Conservation (phyloP, 495 filamentous ascomycete species). For the Thermochaetoides thermophila region DNA sequence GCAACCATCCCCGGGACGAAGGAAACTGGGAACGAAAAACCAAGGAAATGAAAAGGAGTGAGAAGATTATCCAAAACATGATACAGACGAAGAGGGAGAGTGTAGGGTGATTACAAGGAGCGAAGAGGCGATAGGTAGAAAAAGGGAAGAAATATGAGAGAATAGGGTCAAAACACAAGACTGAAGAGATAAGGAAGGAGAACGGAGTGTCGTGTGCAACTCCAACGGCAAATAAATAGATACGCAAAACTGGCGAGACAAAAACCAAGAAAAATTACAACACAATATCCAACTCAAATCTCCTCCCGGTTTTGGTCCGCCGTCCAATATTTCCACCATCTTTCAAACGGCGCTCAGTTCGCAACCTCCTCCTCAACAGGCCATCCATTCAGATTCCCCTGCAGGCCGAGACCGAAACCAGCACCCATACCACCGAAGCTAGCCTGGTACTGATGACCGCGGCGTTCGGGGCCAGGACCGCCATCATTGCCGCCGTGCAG, state of each 20-base stretch:
- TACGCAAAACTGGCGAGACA: neutral
- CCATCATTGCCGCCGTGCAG: constrained; percentile 23
- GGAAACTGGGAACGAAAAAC: constrained; percentile 2
- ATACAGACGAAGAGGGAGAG: constrained; percentile 15
- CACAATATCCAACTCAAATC: constrained; percentile 7
- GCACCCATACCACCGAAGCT: constrained; percentile 38
- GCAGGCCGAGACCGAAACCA: constrained; percentile 35
- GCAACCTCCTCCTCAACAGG: constrained; percentile 43
- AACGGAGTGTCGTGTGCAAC: too few relatives aligned
- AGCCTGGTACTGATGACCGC: constrained; percentile 41
- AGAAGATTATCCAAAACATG: constrained; percentile 6
- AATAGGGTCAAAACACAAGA: constrained; percentile 1
- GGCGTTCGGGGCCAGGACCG: constrained; percentile 28
- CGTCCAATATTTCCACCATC: neutral
- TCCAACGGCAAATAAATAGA: too few relatives aligned
- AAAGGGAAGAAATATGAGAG: constrained; percentile 1
- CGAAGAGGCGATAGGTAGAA: constrained; percentile 3
- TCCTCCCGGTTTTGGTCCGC: constrained; percentile 1
- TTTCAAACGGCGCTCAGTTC: constrained; percentile 17
- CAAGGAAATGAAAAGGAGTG: constrained; percentile 1
- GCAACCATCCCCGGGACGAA: constrained; percentile 3
- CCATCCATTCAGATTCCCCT: constrained; percentile 39
- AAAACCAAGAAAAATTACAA: constrained; percentile 11
- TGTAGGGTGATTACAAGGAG: constrained; percentile 14
- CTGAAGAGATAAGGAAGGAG: too few relatives aligned